phyloP scores from a whole-genome alignment of 2,329 filamentous ascomycete species.

The Aureobasidium sp. region DNA sequence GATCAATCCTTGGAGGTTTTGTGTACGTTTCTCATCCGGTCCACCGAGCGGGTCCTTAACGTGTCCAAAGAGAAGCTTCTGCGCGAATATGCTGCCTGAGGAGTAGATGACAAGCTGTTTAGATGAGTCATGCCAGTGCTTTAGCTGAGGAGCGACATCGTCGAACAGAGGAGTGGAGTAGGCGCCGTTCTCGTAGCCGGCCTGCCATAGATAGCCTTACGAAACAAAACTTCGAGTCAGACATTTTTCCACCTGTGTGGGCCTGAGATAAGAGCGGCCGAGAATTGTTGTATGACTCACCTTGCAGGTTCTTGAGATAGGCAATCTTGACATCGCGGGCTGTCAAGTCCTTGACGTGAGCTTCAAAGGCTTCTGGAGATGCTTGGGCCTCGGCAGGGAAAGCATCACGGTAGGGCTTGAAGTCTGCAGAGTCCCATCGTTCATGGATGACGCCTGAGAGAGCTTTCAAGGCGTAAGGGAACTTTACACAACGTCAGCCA shows the following conservation, averaged over 20 bases:
- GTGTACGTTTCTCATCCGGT: conserved; percentile 39
- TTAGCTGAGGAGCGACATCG: conserved; percentile 60
- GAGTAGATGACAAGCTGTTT: conserved; percentile 65
- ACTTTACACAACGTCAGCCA: conserved; percentile 39
- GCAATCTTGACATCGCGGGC: conserved; percentile 63
- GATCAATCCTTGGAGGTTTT: conserved; percentile 52
- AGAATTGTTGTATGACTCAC: conserved; percentile 14
- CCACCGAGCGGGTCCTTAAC: conserved; percentile 20
- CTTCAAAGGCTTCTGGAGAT: conserved; percentile 51
- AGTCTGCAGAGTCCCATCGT: conserved; percentile 58
- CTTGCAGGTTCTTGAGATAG: conserved; percentile 72
- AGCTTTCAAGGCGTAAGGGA: conserved; percentile 63
- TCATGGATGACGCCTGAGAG: conserved; percentile 55
- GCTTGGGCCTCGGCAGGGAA: conserved; percentile 58
- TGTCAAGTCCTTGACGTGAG: conserved; percentile 63
- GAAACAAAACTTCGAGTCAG: conserved; percentile 6
- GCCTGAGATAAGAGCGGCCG: conserved; percentile 27
- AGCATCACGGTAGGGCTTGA: conserved; percentile 58
- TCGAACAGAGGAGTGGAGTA: conserved; percentile 65
- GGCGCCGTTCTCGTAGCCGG: conserved; percentile 61
- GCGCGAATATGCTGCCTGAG: conserved; percentile 69
- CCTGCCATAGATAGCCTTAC: conserved; percentile 60
- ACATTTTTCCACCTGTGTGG: not conserved
- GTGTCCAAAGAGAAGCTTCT: conserved; percentile 70
- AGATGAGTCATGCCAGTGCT: conserved; percentile 48